Conservation (phyloP, 306 rosid species). For the Sesbania bispinosa region DNA sequence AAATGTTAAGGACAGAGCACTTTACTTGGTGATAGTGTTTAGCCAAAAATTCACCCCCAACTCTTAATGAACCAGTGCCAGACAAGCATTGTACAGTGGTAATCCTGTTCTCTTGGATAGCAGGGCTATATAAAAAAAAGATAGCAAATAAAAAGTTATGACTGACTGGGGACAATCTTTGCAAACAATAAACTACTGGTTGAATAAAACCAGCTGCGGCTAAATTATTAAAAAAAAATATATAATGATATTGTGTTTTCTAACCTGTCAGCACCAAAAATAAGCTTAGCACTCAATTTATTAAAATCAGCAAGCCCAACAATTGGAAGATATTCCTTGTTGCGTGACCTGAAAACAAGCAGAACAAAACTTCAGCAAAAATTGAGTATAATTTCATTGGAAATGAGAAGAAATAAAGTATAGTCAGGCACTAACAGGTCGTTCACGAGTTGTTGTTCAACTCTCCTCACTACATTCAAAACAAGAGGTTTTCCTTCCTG, state of each 20-base stretch:
- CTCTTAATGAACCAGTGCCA: slow-evolving; percentile 96
- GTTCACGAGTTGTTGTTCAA: slow-evolving; percentile 69
- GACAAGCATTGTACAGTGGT: slow-evolving; percentile 92
- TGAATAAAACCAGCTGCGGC: neutral
- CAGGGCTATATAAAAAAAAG: slow-evolving; percentile 61
- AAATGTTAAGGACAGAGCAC: slow-evolving; percentile 21
- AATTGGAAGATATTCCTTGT: slow-evolving; percentile 89
- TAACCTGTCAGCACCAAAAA: slow-evolving; percentile 92
- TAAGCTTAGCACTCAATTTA: slow-evolving; percentile 88
- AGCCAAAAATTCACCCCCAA: slow-evolving; percentile 96
- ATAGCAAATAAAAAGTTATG: neutral
- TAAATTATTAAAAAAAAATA: too few species aligned
- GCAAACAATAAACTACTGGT: neutral
- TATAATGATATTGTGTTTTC: too few species aligned
- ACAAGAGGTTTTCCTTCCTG: slow-evolving; percentile 99
- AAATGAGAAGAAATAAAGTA: slow-evolving; percentile 13
- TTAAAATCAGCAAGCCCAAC: slow-evolving; percentile 86
- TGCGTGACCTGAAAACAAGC: slow-evolving; percentile 57
- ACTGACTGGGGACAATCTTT: neutral
- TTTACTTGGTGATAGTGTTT: slow-evolving; percentile 88
- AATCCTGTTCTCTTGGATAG: slow-evolving; percentile 77
- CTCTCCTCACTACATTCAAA: slow-evolving; percentile 80
- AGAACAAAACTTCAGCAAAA: slow-evolving; percentile 12
- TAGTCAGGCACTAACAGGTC: slow-evolving; percentile 47
- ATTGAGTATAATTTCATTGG: neutral